Percentiles rank a stretch among this genome's conserved stretches.
These are phyloP conservation scores for Aspergillus diversus DNA, from an alignment of 495 filamentous ascomycete species.

Conservation along the genomic window DNA sequence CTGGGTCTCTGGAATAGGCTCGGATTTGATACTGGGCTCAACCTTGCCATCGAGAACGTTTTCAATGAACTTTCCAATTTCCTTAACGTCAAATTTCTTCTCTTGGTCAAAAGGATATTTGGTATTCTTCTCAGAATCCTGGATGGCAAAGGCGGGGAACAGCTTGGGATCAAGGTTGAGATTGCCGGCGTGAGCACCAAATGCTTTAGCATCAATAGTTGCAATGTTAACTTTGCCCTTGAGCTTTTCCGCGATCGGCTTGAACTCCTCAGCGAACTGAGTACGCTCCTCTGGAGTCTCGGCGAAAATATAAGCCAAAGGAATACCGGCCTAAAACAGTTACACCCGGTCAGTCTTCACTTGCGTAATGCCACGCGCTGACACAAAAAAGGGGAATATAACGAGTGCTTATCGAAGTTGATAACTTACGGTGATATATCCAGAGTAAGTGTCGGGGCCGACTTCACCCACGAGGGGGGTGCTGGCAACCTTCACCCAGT, in stretches of 20 bases:
- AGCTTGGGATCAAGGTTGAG: slow-evolving; percentile 94
- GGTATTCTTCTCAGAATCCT: slow-evolving; percentile 92
- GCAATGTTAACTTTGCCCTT: slow-evolving; percentile 93
- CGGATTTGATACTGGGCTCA: slow-evolving; percentile 95
- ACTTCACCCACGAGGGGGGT: slow-evolving; percentile 95
- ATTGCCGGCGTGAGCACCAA: slow-evolving; percentile 94
- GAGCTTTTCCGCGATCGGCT: slow-evolving; percentile 57
- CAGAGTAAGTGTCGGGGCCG: slow-evolving; percentile 94
- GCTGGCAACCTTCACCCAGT: slow-evolving; percentile 82
- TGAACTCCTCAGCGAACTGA: slow-evolving; percentile 66
- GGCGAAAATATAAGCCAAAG: slow-evolving; percentile 97
- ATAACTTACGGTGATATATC: slow-evolving; percentile 82
- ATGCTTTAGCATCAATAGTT: slow-evolving; percentile 94
- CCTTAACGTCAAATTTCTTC: slow-evolving; percentile 74
- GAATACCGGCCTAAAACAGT: slow-evolving; percentile 71
- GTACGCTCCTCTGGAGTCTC: slow-evolving; percentile 90
- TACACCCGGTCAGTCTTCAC: slow-evolving; percentile 10
- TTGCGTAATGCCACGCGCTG: neutral
- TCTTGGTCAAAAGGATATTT: slow-evolving; percentile 95
- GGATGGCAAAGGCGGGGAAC: slow-evolving; percentile 98
- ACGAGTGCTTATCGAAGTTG: neutral
- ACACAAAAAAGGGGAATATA: neutral
- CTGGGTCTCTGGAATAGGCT: slow-evolving; percentile 94
- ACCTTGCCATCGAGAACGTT: slow-evolving; percentile 87
- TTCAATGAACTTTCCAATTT: slow-evolving; percentile 82